Evolutionary conservation across 2,329 filamentous ascomycete species (phyloP).

Genomic region (Fusarium haematococcum): DNA sequence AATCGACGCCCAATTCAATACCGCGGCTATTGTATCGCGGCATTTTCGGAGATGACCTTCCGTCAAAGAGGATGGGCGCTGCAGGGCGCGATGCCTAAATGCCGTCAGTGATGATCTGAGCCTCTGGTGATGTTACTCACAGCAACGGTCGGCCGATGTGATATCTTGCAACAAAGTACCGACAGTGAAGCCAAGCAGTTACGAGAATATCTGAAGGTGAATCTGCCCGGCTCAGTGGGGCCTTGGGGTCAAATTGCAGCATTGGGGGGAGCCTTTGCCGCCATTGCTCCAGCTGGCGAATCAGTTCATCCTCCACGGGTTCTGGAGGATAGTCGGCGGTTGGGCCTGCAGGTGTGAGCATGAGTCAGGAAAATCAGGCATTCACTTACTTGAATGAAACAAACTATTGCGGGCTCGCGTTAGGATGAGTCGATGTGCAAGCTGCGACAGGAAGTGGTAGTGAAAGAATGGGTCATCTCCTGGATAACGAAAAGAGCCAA

Average conservation of each 20-base stretch:
- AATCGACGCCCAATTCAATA: constrained; percentile 11
- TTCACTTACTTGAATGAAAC: constrained; percentile 23
- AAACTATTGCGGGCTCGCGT: constrained; percentile 27
- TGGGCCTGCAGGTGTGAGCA: neutral
- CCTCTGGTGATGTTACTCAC: neutral
- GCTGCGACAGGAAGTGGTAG: constrained; percentile 32
- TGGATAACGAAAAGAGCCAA: constrained; percentile 29
- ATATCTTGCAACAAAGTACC: constrained; percentile 32
- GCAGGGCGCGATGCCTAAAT: constrained; percentile 20
- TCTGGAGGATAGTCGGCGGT: constrained; percentile 26
- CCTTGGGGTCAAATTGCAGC: constrained; percentile 26
- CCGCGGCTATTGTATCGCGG: constrained; percentile 19
- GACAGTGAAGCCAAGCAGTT: constrained; percentile 28
- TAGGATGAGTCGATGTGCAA: constrained; percentile 30
- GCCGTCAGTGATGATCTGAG: neutral
- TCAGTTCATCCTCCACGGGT: constrained; percentile 31
- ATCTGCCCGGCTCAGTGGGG: constrained; percentile 8
- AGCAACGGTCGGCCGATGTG: constrained; percentile 29
- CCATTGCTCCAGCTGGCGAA: constrained; percentile 31
- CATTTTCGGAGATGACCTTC: constrained; percentile 34
- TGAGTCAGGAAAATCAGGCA: accelerated
- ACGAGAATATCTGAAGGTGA: constrained; percentile 21
- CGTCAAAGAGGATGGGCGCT: constrained; percentile 12
- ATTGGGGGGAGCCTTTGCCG: constrained; percentile 13
- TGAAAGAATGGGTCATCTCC: constrained; percentile 36